These are phyloP conservation scores for Pythium guiyangense DNA, from an alignment of 352 stramenopile species.

Conservation along the genomic window DNA sequence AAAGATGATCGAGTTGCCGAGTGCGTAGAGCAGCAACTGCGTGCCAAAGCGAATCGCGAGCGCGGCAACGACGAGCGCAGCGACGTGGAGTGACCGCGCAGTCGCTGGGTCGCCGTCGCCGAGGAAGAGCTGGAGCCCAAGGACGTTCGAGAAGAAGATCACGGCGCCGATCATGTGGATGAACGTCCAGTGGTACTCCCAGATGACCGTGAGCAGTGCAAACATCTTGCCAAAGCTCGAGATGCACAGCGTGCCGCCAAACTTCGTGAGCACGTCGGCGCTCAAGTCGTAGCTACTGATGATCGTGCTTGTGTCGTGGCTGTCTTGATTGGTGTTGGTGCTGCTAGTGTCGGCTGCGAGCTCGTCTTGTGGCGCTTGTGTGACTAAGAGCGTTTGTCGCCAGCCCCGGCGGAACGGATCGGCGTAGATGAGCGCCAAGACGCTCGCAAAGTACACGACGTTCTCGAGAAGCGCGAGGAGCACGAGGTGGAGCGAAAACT, in stretches of 20 bases:
- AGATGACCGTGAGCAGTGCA: constrained; percentile 79
- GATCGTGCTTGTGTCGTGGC: background rate
- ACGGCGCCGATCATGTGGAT: constrained; percentile 76
- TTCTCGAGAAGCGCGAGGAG: constrained; percentile 69
- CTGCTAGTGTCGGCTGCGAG: too few species aligned
- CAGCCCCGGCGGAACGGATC: constrained; percentile 54
- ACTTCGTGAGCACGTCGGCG: constrained; percentile 27
- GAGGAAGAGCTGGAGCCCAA: constrained; percentile 68
- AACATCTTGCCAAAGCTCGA: constrained; percentile 85
- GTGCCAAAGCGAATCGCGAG: constrained; percentile 32
- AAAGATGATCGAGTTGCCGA: constrained; percentile 75
- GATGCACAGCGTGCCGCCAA: constrained; percentile 64
- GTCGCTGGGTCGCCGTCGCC: constrained; percentile 33
- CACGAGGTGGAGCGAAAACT: constrained; percentile 78
- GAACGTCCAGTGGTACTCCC: constrained; percentile 85
- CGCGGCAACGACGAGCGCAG: constrained; percentile 33
- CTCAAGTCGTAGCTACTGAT: constrained; percentile 5
- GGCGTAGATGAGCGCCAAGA: constrained; percentile 43
- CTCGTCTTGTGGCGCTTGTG: background rate
- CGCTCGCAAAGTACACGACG: constrained; percentile 43
- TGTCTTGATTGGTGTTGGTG: too few species aligned
- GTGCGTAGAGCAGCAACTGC: constrained; percentile 55
- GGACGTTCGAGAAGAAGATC: constrained; percentile 66
- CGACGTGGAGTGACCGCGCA: constrained; percentile 28
- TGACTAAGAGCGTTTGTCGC: constrained; percentile 18